phyloP scores from a whole-genome alignment of 345 rosid genomes.

The Litchi chinensis region DNA sequence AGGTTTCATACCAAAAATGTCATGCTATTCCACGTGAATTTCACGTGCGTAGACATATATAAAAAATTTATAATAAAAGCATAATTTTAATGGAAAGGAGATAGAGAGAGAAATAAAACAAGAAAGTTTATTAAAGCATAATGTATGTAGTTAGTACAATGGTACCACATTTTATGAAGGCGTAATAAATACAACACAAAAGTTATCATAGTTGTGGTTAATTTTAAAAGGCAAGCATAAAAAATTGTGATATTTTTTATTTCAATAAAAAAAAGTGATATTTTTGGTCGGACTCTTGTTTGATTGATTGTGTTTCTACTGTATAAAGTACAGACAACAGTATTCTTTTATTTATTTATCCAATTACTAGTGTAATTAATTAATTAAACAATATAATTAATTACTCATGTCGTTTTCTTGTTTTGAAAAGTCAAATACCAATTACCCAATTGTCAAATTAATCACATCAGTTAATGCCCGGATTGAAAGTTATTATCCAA shows the following conservation, averaged over 20 bases:
- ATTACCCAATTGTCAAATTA: slow-evolving; percentile 27
- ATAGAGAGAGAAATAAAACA: too few species aligned
- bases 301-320: not conserved
- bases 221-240: not conserved
- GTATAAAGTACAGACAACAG: not conserved
- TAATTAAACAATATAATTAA: not conserved
- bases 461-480: slow-evolving; percentile 20
- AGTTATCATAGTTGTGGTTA: not conserved
- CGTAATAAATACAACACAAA: slow-evolving; percentile 5
- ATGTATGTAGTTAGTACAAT: too few species aligned
- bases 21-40: slow-evolving; percentile 17
- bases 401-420: slow-evolving; percentile 31
- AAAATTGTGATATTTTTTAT: not conserved
- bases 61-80: not conserved
- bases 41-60: slow-evolving; percentile 2
- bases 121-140: too few species aligned
- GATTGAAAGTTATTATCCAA: slow-evolving; percentile 12
- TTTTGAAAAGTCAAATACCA: slow-evolving; percentile 49
- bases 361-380: not conserved
- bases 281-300: not conserved
- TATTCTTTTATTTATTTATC: not conserved
- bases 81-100: too few species aligned
- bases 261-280: not conserved
- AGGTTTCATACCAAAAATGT: slow-evolving; percentile 18
- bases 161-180: not conserved